Base-by-base conservation (phyloP, 495 filamentous ascomycete genomes). In the Hypoxylon intermedium region DNA sequence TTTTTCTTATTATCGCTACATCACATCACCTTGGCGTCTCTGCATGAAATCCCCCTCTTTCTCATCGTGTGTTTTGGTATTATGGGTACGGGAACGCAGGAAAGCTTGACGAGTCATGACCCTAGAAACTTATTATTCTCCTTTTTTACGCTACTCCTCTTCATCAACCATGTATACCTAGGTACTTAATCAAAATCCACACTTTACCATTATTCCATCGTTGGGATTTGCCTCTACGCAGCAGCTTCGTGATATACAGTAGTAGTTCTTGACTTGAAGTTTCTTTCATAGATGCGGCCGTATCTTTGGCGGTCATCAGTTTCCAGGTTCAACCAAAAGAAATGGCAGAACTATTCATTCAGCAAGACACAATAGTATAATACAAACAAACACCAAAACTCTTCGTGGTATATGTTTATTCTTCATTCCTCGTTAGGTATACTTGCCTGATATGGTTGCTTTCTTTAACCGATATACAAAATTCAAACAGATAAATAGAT, bases 41-140 rank as follows among this genome's bases (percentile, higher is more conserved):
- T 48, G 24, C n/a, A 21, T 11, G 19, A 44, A 23, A 42, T 6
- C 18, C 56, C 51, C 23, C 23, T 26, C 24, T 41, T 52, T 12
- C n/a, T 15, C 34, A n/a, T 37, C 12, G 34, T 37, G 34, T 37
- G 15, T 37, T 37, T 13, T 34, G 31, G 31, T 26, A 26, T 26
- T 26, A 37, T 37, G 34, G 34, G 34, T 13, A 4, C 2, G 34
- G 11, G 34, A 13, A 13, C 5, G 13, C 12, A 13, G n/a, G 11
- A 31, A 26, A 15, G 23, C 11, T 33, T 47, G 33, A 57, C 53
- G 53, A 52, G 26, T 59, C 33, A 60, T 47, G 56, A 60, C 56
- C n/a, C 47, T 36, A 37, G 13, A 23, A 33, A 11, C 24, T 26
- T 26, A 26, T 26, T 11, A 13, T 44, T 20, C 36, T 44, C 44